phyloP scores from a whole-genome alignment of 2,329 filamentous ascomycete genomes.

The Penicillium palitans region DNA sequence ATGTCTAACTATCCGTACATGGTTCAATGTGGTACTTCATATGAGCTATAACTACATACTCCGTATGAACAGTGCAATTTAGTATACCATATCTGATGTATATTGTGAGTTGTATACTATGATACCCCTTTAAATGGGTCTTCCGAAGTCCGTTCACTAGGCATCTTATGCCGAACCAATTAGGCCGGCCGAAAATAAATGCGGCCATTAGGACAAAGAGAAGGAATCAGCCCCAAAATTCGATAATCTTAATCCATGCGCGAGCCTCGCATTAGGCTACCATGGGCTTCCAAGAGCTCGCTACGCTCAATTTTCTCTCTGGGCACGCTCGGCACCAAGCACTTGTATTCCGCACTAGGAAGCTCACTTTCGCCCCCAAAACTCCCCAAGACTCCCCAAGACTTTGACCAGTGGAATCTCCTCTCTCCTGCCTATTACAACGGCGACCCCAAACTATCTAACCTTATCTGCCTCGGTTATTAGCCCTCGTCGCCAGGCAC shows the following conservation, averaged over 20 bases:
- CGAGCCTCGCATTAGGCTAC: background rate
- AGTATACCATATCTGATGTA: background rate
- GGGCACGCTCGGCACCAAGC: conserved; percentile 2
- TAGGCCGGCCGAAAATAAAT: background rate
- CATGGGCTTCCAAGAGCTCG: background rate
- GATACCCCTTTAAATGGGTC: background rate
- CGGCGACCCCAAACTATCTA: background rate
- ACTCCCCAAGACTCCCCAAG: background rate
- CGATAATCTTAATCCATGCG: conserved; percentile 1
- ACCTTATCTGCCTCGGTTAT: background rate
- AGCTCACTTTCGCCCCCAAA: conserved; percentile 1
- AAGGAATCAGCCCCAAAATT: conserved; percentile 3
- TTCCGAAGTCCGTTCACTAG: background rate
- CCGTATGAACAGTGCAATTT: background rate
- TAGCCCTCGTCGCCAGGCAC: background rate
- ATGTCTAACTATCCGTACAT: background rate
- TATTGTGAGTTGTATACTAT: background rate
- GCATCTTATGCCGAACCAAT: background rate
- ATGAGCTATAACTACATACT: background rate
- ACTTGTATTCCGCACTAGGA: background rate
- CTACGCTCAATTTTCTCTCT: background rate
- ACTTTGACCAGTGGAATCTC: background rate
- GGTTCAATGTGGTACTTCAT: background rate
- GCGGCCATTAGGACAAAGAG: conserved; percentile 3
- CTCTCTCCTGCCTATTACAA: background rate